Percentiles rank a stretch among this genome's conserved stretches.
Evolutionary conservation across 768 basidiomycete genomes (phyloP).

Genomic region (Agrocybe chaxingu): DNA sequence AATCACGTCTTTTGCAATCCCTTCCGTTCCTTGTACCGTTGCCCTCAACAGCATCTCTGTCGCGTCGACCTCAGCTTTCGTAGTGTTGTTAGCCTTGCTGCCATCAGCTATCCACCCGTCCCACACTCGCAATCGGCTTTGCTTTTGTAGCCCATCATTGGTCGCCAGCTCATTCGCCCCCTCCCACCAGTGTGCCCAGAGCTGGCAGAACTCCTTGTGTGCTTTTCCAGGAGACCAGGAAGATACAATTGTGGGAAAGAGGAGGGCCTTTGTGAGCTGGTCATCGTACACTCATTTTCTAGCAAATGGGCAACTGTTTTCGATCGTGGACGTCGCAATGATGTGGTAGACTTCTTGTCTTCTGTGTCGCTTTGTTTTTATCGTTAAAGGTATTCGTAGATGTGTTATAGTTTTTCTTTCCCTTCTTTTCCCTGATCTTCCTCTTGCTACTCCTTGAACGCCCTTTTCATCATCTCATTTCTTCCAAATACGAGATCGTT

Average conservation of each 20-base stretch:
- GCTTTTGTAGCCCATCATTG: too few species aligned
- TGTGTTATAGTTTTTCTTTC: background rate
- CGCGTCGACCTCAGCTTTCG: too few species aligned
- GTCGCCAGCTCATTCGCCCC: too few species aligned
- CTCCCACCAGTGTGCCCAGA: too few species aligned
- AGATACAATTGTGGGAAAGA: too few species aligned
- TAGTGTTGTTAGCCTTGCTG: too few species aligned
- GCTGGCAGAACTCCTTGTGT: too few species aligned
- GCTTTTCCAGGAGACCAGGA: too few species aligned
- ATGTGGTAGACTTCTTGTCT: too few species aligned
- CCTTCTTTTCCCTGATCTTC: conserved; percentile 1
- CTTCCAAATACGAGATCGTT: background rate
- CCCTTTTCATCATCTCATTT: background rate
- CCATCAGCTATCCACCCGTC: too few species aligned
- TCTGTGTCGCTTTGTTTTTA: conserved; percentile 2
- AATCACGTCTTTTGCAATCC: background rate
- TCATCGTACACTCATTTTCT: background rate
- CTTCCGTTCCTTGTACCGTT: background rate
- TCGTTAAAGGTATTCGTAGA: background rate
- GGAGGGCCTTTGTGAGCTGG: too few species aligned
- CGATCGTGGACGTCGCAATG: background rate
- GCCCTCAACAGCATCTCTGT: background rate
- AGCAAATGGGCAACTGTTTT: background rate
- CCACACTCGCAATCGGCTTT: too few species aligned
- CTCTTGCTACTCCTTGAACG: background rate